These are phyloP conservation scores for Biscutella auriculata DNA, from an alignment of 441 rosid species.

Conservation along the genomic window DNA sequence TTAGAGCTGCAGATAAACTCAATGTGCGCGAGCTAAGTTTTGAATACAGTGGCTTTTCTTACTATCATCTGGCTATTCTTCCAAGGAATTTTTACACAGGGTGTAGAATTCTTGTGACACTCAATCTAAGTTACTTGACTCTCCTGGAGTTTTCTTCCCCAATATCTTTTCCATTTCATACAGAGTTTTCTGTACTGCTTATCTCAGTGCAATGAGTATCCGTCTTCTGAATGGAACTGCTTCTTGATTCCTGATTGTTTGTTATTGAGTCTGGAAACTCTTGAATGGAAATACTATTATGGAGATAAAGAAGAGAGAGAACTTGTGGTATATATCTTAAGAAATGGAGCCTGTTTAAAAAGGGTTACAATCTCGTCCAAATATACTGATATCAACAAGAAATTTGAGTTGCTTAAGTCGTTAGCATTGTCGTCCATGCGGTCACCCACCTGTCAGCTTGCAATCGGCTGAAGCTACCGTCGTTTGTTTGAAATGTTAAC, in stretches of 20 bases:
- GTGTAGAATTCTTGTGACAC: neutral
- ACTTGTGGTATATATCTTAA: neutral
- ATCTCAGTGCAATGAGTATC: neutral
- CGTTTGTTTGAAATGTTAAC: too few species aligned
- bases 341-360: neutral
- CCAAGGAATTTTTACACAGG: neutral
- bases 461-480: neutral
- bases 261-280: neutral
- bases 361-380: neutral
- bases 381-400: neutral
- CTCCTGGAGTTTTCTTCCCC: neutral
- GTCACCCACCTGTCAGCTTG: neutral
- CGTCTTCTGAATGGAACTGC: neutral
- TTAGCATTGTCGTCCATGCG: neutral
- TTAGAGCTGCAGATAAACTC: neutral
- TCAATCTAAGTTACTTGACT: neutral
- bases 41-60: neutral
- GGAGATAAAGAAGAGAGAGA: conserved; percentile 5
- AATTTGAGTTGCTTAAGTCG: neutral
- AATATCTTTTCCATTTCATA: neutral
- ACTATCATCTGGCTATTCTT: neutral
- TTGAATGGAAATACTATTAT: neutral
- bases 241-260: neutral
- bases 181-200: too few species aligned
- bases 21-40: neutral